phyloP scores from a whole-genome alignment of 495 filamentous ascomycete species.

The Daldinia concentrica region DNA sequence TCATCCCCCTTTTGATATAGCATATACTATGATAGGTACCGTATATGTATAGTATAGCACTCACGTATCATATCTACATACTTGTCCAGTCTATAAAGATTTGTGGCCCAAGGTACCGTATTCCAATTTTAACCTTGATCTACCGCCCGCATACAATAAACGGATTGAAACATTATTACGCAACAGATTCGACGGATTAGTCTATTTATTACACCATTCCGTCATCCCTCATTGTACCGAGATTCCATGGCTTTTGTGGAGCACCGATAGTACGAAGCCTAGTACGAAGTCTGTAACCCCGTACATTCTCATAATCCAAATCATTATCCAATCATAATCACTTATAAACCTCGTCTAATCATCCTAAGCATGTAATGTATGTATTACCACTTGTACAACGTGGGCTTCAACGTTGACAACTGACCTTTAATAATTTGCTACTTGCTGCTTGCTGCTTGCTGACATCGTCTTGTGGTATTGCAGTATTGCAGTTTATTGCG shows the following conservation, averaged over 20 bases:
- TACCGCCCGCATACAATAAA: slow-evolving; percentile 3
- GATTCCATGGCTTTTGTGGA: background rate
- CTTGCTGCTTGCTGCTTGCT: background rate
- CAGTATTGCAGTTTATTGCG: background rate
- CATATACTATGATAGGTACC: background rate
- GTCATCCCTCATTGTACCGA: slow-evolving; percentile 18
- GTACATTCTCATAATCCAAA: background rate
- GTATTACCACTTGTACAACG: background rate
- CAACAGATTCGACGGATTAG: slow-evolving; percentile 36
- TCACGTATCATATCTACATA: background rate
- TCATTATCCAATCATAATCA: background rate
- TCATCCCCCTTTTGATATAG: background rate
- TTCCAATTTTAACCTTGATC: slow-evolving; percentile 3
- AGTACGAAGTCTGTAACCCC: too few relatives aligned
- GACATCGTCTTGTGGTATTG: slow-evolving; percentile 1
- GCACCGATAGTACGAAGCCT: slow-evolving; percentile 1
- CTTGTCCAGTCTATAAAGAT: background rate
- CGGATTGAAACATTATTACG: slow-evolving; percentile 31
- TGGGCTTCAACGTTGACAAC: background rate
- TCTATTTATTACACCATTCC: slow-evolving; percentile 41
- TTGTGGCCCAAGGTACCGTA: background rate
- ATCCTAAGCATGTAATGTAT: background rate
- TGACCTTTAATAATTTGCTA: background rate
- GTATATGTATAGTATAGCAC: background rate
- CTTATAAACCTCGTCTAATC: background rate